Conservation (phyloP, 2,329 filamentous ascomycete genomes). For the Aspergillus ibericus region DNA sequence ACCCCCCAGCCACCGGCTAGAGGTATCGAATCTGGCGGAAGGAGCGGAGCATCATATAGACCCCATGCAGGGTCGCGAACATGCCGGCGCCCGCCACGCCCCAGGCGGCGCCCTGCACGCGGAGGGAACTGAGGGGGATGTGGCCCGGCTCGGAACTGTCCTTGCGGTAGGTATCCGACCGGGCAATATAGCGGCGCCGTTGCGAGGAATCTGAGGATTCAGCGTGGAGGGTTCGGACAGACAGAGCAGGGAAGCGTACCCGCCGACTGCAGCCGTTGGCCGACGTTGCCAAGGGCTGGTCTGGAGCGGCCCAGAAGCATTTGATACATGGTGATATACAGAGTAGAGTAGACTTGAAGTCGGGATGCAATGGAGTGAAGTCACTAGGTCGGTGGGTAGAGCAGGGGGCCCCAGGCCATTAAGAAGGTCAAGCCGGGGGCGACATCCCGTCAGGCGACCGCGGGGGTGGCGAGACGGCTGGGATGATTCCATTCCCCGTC, state of each 20-base stretch:
- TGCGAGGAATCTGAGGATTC: neutral
- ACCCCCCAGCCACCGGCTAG: neutral
- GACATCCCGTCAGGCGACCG: neutral
- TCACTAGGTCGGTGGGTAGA: neutral
- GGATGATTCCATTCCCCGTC: neutral
- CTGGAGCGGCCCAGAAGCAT: slow-evolving; percentile 6
- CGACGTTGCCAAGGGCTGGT: neutral
- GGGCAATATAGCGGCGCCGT: neutral
- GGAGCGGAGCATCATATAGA: slow-evolving; percentile 20
- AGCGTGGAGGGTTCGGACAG: neutral
- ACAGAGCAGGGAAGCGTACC: neutral
- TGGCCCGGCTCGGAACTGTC: neutral
- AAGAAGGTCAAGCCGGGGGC: neutral
- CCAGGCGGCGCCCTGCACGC: slow-evolving; percentile 24
- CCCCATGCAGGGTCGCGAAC: slow-evolving; percentile 21
- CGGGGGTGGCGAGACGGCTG: neutral
- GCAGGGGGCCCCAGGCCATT: neutral
- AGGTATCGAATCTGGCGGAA: slow-evolving; percentile 23
- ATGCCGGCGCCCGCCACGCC: slow-evolving; percentile 23
- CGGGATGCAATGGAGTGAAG: too few relatives aligned
- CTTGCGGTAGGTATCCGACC: slow-evolving; percentile 3
- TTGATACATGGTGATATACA: slow-evolving; percentile 6
- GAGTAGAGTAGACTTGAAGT: too few relatives aligned
- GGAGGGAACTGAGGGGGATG: slow-evolving; percentile 18
- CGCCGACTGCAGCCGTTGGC: slow-evolving; percentile 3